Evolutionary conservation across 2,329 filamentous ascomycete species (phyloP).

Genomic region (Fusarium fracticaudum): DNA sequence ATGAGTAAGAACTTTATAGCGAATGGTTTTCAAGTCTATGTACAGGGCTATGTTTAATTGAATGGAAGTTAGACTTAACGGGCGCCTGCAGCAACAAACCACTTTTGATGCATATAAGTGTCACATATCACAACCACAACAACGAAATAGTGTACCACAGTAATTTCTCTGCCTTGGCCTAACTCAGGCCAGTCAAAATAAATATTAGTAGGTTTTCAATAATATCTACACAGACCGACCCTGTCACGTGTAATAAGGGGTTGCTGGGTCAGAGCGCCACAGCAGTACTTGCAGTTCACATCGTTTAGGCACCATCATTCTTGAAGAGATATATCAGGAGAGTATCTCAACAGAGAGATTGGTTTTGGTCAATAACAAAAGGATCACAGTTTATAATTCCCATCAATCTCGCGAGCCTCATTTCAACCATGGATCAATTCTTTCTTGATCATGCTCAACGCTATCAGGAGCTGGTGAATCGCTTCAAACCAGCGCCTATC

Average conservation of each 20-base stretch:
- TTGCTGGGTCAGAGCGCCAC: constrained; percentile 34
- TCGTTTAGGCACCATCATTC: constrained; percentile 27
- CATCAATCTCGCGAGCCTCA: background rate
- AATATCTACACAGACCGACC: background rate
- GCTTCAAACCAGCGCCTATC: constrained; percentile 38
- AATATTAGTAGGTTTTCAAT: background rate
- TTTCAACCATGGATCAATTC: constrained; percentile 47
- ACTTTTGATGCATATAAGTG: no score
- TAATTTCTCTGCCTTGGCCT: background rate
- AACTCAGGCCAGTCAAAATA: no score
- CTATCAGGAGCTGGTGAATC: constrained; percentile 43
- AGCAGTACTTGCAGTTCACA: background rate
- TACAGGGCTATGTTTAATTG: no score
- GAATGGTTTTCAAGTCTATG: background rate
- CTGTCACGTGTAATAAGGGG: background rate
- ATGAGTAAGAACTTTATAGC: background rate
- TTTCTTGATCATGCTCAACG: constrained; percentile 44
- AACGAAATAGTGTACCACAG: background rate
- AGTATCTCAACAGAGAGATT: background rate
- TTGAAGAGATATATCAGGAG: constrained; percentile 4
- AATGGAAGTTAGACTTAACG: background rate
- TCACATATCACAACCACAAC: background rate
- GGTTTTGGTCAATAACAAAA: background rate
- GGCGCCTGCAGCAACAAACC: background rate
- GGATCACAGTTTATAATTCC: background rate